A percentile compares a stretch with the other conserved stretches of the same genome.
phyloP scores from a whole-genome alignment of 2,329 filamentous ascomycete genomes.

The Remersonia thermophila region DNA sequence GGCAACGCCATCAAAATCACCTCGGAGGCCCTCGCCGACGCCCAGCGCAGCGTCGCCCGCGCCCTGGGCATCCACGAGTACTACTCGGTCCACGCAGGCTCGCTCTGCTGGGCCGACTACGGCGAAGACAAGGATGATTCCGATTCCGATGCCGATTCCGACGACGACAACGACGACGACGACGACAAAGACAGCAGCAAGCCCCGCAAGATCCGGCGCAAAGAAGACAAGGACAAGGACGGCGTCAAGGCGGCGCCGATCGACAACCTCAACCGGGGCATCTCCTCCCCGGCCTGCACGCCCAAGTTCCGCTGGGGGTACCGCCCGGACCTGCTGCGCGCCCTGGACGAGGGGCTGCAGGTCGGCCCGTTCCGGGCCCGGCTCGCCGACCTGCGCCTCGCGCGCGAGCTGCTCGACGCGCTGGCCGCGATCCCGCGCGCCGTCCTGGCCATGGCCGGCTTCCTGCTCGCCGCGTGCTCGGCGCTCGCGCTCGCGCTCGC shows the following conservation, averaged over 20 bases:
- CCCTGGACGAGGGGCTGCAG: conserved; percentile 35
- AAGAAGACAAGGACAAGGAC: too few species aligned
- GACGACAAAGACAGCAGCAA: too few species aligned
- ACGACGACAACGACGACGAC: too few species aligned
- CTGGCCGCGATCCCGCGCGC: conserved; percentile 37
- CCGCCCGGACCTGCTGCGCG: conserved; percentile 26
- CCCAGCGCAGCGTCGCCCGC: conserved; percentile 15
- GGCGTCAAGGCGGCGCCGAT: too few species aligned
- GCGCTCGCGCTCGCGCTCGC: conserved; percentile 12
- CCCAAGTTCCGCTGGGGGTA: background rate
- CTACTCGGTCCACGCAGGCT: conserved; percentile 23
- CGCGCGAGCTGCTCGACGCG: conserved; percentile 29
- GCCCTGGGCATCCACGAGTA: conserved; percentile 23
- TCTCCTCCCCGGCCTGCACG: too few species aligned
- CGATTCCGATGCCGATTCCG: conserved; percentile 15
- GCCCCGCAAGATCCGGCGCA: too few species aligned
- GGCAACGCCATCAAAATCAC: conserved; percentile 8
- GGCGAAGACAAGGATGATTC: too few species aligned
- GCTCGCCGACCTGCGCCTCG: conserved; percentile 11
- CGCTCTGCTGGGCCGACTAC: conserved; percentile 21
- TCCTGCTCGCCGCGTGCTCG: conserved; percentile 26
- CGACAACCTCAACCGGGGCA: too few species aligned
- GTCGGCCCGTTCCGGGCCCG: conserved; percentile 35
- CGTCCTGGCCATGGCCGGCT: conserved; percentile 34
- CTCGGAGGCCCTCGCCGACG: conserved; percentile 11